Evolutionary conservation across 2,329 filamentous ascomycete species (phyloP).

Genomic region (Fusarium sp.): DNA sequence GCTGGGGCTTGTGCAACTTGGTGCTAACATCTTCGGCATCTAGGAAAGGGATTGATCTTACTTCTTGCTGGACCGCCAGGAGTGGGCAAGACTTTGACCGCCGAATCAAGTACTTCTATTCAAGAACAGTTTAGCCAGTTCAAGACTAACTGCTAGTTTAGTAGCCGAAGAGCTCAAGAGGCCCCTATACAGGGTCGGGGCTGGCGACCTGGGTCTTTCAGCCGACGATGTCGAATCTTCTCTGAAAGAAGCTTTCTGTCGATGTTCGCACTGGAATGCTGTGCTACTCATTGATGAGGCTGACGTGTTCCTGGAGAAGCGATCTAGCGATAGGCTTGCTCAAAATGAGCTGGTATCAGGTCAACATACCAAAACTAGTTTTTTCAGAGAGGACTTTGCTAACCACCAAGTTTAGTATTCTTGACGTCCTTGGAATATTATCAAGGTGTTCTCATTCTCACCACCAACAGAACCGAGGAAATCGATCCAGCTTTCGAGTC

Average conservation of each 20-base stretch:
- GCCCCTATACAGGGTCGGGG: conserved; percentile 19
- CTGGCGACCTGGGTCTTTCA: conserved; percentile 5
- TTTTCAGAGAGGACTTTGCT: neutral
- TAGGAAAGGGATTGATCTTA: conserved; percentile 46
- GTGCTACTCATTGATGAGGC: conserved; percentile 54
- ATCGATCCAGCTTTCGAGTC: conserved; percentile 58
- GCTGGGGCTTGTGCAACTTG: neutral
- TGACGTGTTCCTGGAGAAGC: conserved; percentile 52
- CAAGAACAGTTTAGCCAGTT: neutral
- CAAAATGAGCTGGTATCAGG: conserved; percentile 44
- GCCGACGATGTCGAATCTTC: neutral
- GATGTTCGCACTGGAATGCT: conserved; percentile 50
- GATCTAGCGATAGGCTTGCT: conserved; percentile 34
- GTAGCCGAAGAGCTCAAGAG: conserved; percentile 24
- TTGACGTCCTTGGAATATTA: conserved; percentile 52
- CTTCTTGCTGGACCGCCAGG: conserved; percentile 50
- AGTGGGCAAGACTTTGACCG: conserved; percentile 55
- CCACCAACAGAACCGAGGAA: conserved; percentile 54
- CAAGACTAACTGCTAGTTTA: neutral
- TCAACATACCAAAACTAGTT: neutral
- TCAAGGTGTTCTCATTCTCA: conserved; percentile 52
- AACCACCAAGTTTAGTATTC: conserved; percentile 5
- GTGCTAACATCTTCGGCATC: neutral
- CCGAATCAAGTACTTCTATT: conserved; percentile 42
- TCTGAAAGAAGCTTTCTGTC: conserved; percentile 24